Evolutionary conservation across 768 basidiomycete genomes (phyloP), one percentile per base, ranked within the genome.

Genomic region (Lactifluus rugatus): DNA sequence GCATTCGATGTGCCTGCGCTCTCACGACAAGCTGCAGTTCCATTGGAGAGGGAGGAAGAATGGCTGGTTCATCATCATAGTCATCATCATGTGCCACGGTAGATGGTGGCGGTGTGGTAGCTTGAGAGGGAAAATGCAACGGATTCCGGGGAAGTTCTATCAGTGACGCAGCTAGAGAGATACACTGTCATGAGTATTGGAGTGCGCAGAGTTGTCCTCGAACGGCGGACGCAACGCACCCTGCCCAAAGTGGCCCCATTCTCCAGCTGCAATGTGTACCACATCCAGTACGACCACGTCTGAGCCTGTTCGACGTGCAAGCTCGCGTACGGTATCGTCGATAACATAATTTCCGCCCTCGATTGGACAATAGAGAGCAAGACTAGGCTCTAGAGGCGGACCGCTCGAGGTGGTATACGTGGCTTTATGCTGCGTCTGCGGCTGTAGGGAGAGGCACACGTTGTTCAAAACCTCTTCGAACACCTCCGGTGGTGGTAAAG

Each of bases 281-380:
- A 86, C 75, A 72, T 97, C 93, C 50, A 97, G 68, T 14, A 93
- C 81, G 9, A 94, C 76, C 11, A 96, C 84, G 62, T 96, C 94
- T 19, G 91, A 81, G 26, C 79, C 81, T 2, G 84, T 82, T 53
- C 79, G 78, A 48, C 79, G 77, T 5, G 89, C 91, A 62, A 94
- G 72, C 68, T 90, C 87, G 39, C 78, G 76, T 11, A 95, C 83
- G 3, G 91, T 88, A 19, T 82, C 81, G 66, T 88, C 86, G 21
- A 93, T 76, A 23, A 93, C 78, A 68, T 87, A 84, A 61, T 91
- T 85, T 5, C 89, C 91, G 34, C 93, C 93, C 69, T 88, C 85
- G 58, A 91, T 85, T 6, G 93, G 94, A 62, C 88, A 91, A 69
- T 89, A 92, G 5, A 94, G 71, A 0, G 83, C 88, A n/a, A 94